phyloP scores from a whole-genome alignment of 345 rosid species.

The Excoecaria agallocha region DNA sequence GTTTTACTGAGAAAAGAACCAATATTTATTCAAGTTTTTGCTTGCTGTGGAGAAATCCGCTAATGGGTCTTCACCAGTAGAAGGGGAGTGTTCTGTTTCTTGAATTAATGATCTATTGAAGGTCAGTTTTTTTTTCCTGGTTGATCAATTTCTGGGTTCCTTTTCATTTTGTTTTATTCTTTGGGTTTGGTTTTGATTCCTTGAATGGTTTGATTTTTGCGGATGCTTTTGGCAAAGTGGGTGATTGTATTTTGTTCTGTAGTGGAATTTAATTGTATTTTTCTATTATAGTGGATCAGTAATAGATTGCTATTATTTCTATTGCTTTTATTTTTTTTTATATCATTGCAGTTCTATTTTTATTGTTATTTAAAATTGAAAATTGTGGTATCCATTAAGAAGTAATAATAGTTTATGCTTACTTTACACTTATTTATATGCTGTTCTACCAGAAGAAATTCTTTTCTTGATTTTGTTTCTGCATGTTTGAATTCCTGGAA shows the following conservation, averaged over 20 bases:
- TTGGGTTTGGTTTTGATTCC: neutral
- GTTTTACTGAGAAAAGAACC: neutral
- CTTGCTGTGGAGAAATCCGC: slow-evolving; percentile 25
- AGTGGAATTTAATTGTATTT: slow-evolving; percentile 16
- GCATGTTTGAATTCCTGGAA: slow-evolving; percentile 23
- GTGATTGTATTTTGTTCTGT: slow-evolving; percentile 2
- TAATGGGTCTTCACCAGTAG: neutral
- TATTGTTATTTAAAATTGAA: neutral
- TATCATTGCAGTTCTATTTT: neutral
- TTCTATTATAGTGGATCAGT: slow-evolving; percentile 14
- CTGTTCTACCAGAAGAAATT: slow-evolving; percentile 18
- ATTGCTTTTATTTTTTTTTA: neutral
- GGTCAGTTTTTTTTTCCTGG: neutral
- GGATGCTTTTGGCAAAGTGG: slow-evolving; percentile 17
- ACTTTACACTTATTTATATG: slow-evolving; percentile 20
- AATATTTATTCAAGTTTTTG: neutral
- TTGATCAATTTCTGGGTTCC: slow-evolving; percentile 1
- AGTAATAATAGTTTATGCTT: slow-evolving; percentile 6
- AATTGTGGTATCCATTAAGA: neutral
- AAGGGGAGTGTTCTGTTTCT: neutral
- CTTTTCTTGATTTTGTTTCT: slow-evolving; percentile 32
- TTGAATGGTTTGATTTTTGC: slow-evolving; percentile 8
- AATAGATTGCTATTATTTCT: neutral
- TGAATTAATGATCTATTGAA: slow-evolving; percentile 7
- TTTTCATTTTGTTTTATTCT: neutral